phyloP scores from a whole-genome alignment of 495 filamentous ascomycete genomes.

The Aspergillus taichungensis region DNA sequence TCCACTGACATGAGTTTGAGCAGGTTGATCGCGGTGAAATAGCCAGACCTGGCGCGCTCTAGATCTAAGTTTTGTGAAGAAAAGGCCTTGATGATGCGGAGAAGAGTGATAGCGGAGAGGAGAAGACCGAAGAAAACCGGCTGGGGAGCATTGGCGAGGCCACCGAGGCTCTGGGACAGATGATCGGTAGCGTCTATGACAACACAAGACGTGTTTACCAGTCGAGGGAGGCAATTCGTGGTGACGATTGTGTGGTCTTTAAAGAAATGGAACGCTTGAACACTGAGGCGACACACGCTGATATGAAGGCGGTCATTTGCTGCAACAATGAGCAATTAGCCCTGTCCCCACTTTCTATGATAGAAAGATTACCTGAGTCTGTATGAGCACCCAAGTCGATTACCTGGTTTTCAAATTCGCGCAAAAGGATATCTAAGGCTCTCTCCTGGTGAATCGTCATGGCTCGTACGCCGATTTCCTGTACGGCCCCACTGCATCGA shows the following conservation, averaged over 20 bases:
- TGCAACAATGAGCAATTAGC: constrained; percentile 3
- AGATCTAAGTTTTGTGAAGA: constrained; percentile 22
- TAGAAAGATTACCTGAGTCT: constrained; percentile 15
- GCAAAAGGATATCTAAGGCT: constrained; percentile 26
- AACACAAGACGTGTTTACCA: constrained; percentile 26
- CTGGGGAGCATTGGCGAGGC: constrained; percentile 20
- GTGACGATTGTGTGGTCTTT: constrained; percentile 24
- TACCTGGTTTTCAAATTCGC: constrained; percentile 26
- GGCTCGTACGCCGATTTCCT: constrained; percentile 30
- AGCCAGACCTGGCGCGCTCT: constrained; percentile 19
- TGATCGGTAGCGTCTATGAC: constrained; percentile 25
- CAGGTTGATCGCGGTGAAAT: constrained; percentile 32
- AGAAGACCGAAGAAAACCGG: constrained; percentile 26
- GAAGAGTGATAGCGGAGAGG: constrained; percentile 24
- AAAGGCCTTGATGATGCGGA: constrained; percentile 34
- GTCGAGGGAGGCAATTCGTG: constrained; percentile 22
- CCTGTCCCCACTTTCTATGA: background rate
- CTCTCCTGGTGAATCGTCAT: constrained; percentile 31
- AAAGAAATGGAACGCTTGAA: constrained; percentile 37
- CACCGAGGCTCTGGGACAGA: constrained; percentile 12
- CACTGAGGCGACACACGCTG: constrained; percentile 22
- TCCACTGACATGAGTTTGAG: constrained; percentile 30
- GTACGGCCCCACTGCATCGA: constrained; percentile 24
- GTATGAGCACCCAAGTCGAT: constrained; percentile 25
- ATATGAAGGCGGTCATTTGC: constrained; percentile 28